A percentile compares a stretch with the other conserved stretches of the same genome.
Evolutionary conservation across 257 asterid species (phyloP).

Genomic region (Penstemon barbatus): DNA sequence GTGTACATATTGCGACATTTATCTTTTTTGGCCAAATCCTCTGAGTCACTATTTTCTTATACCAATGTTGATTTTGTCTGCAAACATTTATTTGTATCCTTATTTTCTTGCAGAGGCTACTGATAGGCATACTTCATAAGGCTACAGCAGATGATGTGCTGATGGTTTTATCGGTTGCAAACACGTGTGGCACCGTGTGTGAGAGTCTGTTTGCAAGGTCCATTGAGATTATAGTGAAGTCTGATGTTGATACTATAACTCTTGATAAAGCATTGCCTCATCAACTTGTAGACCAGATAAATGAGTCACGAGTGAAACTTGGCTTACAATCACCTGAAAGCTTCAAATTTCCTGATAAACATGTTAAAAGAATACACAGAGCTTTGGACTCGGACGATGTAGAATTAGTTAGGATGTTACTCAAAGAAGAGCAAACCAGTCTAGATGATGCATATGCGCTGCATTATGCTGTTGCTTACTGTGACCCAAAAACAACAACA

Average conservation of each 20-base stretch:
- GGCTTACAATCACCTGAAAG: constrained; percentile 53
- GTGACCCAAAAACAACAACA: constrained; percentile 86
- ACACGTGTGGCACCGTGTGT: constrained; percentile 55
- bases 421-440: constrained; percentile 79
- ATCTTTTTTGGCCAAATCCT: constrained; percentile 3
- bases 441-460: constrained; percentile 87
- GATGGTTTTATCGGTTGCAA: constrained; percentile 72
- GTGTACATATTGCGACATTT: not conserved
- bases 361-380: constrained; percentile 85
- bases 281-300: constrained; percentile 60
- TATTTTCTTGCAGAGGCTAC: constrained; percentile 55
- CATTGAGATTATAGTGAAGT: constrained; percentile 69
- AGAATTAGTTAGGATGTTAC: constrained; percentile 84
- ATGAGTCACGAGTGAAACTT: constrained; percentile 54
- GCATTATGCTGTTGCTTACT: constrained; percentile 94
- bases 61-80: not conserved
- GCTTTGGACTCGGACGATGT: constrained; percentile 96
- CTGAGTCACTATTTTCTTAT: constrained; percentile 11
- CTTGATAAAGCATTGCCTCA: constrained; percentile 78
- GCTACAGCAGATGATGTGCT: constrained; percentile 75
- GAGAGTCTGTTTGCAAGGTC: constrained; percentile 59
- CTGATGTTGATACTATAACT: constrained; percentile 77
- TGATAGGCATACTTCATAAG: constrained; percentile 69
- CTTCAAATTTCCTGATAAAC: constrained; percentile 63
- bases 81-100: constrained; percentile 5